phyloP scores from a whole-genome alignment of 352 stramenopile species.

The Pythium utonaiense region DNA sequence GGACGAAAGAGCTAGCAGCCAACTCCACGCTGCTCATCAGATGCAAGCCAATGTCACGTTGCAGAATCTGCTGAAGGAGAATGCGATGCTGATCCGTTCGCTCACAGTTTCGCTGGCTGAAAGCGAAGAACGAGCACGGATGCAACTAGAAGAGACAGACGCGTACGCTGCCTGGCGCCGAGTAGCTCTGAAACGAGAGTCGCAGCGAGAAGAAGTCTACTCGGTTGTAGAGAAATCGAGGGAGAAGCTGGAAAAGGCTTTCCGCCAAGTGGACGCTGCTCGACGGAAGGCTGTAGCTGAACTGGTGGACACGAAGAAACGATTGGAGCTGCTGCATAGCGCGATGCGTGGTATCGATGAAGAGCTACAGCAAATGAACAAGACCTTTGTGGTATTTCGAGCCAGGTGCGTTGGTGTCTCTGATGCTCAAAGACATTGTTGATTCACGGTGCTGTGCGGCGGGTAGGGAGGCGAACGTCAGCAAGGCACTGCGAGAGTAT shows the following conservation, averaged over 20 bases:
- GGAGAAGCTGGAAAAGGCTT: conserved; percentile 3
- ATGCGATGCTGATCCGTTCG: not conserved
- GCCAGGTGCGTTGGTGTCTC: conserved; percentile 3
- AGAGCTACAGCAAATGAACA: conserved; percentile 18
- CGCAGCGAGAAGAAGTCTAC: not conserved
- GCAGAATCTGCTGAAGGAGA: conserved; percentile 8
- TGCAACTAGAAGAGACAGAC: conserved; percentile 18
- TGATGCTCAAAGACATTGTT: too few relatives aligned
- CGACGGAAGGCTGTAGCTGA: conserved; percentile 6
- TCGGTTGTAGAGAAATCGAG: not conserved
- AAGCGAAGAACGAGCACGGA: conserved; percentile 9
- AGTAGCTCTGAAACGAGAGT: not conserved
- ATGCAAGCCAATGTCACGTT: conserved; percentile 11
- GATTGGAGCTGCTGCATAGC: conserved; percentile 6
- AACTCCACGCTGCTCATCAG: conserved; percentile 6
- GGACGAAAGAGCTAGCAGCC: not conserved
- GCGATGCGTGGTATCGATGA: conserved; percentile 13
- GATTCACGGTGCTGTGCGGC: too few relatives aligned
- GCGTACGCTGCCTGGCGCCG: conserved; percentile 10
- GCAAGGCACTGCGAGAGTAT: conserved; percentile 48
- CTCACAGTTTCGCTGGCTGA: not conserved
- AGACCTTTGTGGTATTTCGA: conserved; percentile 17
- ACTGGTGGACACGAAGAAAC: conserved; percentile 8
- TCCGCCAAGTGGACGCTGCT: conserved; percentile 5
- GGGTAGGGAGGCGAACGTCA: conserved; percentile 40